Percentiles rank a stretch among this genome's conserved stretches.
Evolutionary conservation across 2,329 filamentous ascomycete genomes (phyloP).

Genomic region (Hymenoscyphus repandus): DNA sequence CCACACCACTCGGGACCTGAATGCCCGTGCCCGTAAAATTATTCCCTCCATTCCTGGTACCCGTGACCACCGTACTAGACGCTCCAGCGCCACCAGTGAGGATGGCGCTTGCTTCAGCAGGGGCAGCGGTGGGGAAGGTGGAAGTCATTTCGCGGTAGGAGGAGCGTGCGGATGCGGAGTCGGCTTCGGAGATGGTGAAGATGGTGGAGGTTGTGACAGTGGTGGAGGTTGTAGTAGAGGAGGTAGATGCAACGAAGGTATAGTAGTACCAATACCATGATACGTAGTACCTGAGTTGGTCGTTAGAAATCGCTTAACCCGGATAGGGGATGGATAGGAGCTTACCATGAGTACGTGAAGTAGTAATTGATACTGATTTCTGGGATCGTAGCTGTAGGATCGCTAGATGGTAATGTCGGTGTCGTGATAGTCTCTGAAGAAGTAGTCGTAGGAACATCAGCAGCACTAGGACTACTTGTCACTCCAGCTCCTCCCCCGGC

Average conservation of each 20-base stretch:
- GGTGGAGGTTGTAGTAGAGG: conserved; percentile 1
- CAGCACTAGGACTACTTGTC: background rate
- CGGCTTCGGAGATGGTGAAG: conserved; percentile 9
- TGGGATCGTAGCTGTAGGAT: background rate
- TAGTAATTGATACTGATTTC: conserved; percentile 1
- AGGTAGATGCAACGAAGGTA: background rate
- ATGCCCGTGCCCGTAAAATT: background rate
- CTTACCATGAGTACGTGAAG: conserved; percentile 14
- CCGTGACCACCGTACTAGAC: background rate
- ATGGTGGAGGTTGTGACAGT: conserved; percentile 6
- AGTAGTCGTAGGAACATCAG: background rate
- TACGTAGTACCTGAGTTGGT: conserved; percentile 7
- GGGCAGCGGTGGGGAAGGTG: conserved; percentile 7
- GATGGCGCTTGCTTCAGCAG: background rate
- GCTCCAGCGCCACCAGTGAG: background rate
- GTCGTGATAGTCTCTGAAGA: background rate
- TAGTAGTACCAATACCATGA: conserved; percentile 11
- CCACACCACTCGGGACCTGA: background rate
- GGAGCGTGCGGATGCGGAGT: conserved; percentile 6
- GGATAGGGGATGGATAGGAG: background rate
- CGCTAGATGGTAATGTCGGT: background rate
- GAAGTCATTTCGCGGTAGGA: conserved; percentile 3
- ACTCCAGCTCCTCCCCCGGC: background rate
- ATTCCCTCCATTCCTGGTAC: background rate
- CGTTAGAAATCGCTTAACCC: background rate